Evolutionary conservation across 2,329 filamentous ascomycete genomes (phyloP), one percentile per base, ranked within the genome.

Genomic region (Lasiodiplodia gonubiensis): DNA sequence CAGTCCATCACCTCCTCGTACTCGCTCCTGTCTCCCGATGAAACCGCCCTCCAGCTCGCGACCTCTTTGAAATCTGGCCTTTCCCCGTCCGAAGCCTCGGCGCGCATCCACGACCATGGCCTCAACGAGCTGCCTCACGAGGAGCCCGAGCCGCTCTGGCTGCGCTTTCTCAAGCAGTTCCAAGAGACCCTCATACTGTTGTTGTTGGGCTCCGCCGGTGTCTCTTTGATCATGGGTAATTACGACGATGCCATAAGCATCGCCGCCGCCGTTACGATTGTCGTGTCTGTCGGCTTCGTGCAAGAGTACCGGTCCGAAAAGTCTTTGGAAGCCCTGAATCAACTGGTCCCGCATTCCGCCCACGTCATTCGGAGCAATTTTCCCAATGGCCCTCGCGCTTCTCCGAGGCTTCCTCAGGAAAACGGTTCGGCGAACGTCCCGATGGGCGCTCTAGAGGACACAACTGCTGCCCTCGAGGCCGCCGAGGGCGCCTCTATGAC

Each of bases 261-360:
- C 75, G 92, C 94, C 0, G 89, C 97, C 37, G 95, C 95, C 2
- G 95, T 99, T 25, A 97, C 94, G 30, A 99, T 99, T 72, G 95
- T 99, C 6, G 94, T 99, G 27, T 91, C 91, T 0, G 95, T 99
- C 51, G 95, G 94, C 2, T 99, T 99, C 73, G 89, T 98, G 64
- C 95, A 99, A 77, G 95, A 99, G 80, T 99, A 99, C 78, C 87
- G 95, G 68, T 98, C 95, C 8, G 95, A 99, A 78, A 96, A 99
- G 80, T 98, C 94, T 2, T 89, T 99, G 71, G 95, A 99, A 79
- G 95, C 95, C 23, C 83, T 99, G 72, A 97, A 92, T 75, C 92
- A 95, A 73, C 83, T 99, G 30, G 94, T 99, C 0, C 96, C 95
- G 33, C 96, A 98, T 77, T 93, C 94, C 77, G 95, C 96, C 35